Percentiles rank a stretch among this genome's conserved stretches.
phyloP scores from a whole-genome alignment of 192 early-diverging fungal genomes.

The Piromyces sp. region DNA sequence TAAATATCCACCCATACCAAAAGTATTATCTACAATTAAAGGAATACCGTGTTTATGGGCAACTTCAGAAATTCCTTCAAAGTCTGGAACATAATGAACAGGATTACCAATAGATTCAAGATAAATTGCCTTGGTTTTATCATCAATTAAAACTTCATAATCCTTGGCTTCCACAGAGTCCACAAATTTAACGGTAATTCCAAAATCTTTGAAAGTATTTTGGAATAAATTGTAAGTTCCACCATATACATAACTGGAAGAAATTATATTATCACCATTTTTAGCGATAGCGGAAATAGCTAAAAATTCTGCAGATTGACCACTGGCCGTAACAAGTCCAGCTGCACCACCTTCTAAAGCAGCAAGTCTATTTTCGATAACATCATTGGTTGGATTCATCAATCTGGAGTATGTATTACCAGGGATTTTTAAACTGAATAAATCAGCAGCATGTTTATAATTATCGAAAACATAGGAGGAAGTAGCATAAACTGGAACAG shows the following conservation, averaged over 20 bases:
- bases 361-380: slow-evolving; percentile 82
- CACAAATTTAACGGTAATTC: slow-evolving; percentile 64
- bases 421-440: slow-evolving; percentile 54
- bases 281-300: slow-evolving; percentile 59
- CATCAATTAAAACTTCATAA: slow-evolving; percentile 65
- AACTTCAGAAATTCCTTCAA: slow-evolving; percentile 59
- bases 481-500: slow-evolving; percentile 82
- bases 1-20: slow-evolving; percentile 67
- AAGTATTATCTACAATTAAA: slow-evolving; percentile 90
- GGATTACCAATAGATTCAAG: slow-evolving; percentile 87
- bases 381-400: slow-evolving; percentile 71
- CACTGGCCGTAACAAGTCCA: slow-evolving; percentile 43
- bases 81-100: slow-evolving; percentile 72
- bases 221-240: slow-evolving; percentile 2
- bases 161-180: slow-evolving; percentile 53
- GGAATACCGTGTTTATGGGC: slow-evolving; percentile 71
- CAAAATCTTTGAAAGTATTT: slow-evolving; percentile 29
- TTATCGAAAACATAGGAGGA: slow-evolving; percentile 69
- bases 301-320: slow-evolving; percentile 76
- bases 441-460: slow-evolving; percentile 58
- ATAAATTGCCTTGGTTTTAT: slow-evolving; percentile 78
- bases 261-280: slow-evolving; percentile 76
- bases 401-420: slow-evolving; percentile 77
- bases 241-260: slow-evolving; percentile 39
- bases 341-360: slow-evolving; percentile 72